Evolutionary conservation across 2,329 filamentous ascomycete species (phyloP).

Genomic region (Dryadomyces quercivorus): DNA sequence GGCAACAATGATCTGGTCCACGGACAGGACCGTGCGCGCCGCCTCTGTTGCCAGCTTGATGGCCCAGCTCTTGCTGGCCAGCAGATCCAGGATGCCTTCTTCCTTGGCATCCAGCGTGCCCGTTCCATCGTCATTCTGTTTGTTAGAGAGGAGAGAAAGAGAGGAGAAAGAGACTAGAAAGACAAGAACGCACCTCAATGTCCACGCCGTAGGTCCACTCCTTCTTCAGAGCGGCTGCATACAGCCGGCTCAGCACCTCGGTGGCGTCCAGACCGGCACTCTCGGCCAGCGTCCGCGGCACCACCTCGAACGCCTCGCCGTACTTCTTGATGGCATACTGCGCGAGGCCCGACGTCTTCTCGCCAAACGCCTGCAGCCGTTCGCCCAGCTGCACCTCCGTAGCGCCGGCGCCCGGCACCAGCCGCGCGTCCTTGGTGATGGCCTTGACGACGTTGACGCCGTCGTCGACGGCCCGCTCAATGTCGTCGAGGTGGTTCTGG

Average conservation of each 20-base stretch:
- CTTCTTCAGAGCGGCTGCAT: constrained; percentile 84
- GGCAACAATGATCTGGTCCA: constrained; percentile 98
- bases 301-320: constrained; percentile 93
- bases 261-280: constrained; percentile 93
- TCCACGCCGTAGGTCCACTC: constrained; percentile 91
- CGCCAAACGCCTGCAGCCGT: constrained; percentile 78
- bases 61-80: constrained; percentile 90
- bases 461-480: constrained; percentile 94
- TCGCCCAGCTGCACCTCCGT: constrained; percentile 91
- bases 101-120: constrained; percentile 79
- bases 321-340: constrained; percentile 98
- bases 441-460: constrained; percentile 98
- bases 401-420: constrained; percentile 89
- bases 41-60: constrained; percentile 95
- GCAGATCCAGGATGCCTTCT: constrained; percentile 81
- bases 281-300: constrained; percentile 87
- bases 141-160: neutral
- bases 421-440: constrained; percentile 81
- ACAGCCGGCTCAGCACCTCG: constrained; percentile 85
- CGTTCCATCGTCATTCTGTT: constrained; percentile 59
- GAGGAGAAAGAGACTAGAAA: neutral
- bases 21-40: constrained; percentile 83
- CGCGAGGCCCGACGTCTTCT: constrained; percentile 82
- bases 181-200: constrained; percentile 53
- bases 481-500: constrained; percentile 94